These are phyloP conservation scores for Xerocomellus amylosporus DNA, from an alignment of 768 basidiomycete species.

Conservation along the genomic window DNA sequence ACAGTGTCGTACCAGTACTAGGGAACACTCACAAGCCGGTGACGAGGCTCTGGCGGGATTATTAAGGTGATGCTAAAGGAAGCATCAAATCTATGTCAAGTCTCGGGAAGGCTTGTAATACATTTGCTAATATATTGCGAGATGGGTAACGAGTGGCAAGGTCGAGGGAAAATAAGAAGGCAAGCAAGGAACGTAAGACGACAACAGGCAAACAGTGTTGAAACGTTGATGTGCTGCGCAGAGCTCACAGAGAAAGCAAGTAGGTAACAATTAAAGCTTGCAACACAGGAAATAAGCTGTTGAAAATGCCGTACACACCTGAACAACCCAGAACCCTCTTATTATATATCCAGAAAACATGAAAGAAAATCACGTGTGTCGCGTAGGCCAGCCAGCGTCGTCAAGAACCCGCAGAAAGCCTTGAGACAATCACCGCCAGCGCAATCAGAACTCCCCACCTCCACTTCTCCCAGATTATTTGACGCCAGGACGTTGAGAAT, in stretches of 20 bases:
- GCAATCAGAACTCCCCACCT: slow-evolving; percentile 77
- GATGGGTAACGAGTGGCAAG: slow-evolving; percentile 20
- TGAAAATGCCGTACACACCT: slow-evolving; percentile 18
- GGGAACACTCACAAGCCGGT: slow-evolving; percentile 40
- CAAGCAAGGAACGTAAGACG: slow-evolving; percentile 4
- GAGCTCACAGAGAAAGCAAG: slow-evolving; percentile 10
- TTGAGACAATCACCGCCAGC: slow-evolving; percentile 73
- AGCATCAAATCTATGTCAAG: slow-evolving; percentile 3
- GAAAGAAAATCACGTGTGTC: slow-evolving; percentile 5
- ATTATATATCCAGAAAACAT: slow-evolving; percentile 16
- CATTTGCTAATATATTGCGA: slow-evolving; percentile 26
- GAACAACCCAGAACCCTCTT: slow-evolving; percentile 14
- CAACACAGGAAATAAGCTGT: slow-evolving; percentile 16
- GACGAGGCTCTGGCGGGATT: slow-evolving; percentile 48
- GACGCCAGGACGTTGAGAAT: slow-evolving; percentile 61
- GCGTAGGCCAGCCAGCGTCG: background rate
- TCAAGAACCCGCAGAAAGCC: slow-evolving; percentile 56
- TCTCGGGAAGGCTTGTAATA: slow-evolving; percentile 19
- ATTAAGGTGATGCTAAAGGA: background rate
- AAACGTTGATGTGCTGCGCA: slow-evolving; percentile 6
- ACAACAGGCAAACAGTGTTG: slow-evolving; percentile 10
- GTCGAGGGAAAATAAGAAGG: slow-evolving; percentile 7
- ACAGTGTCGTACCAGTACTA: slow-evolving; percentile 41
- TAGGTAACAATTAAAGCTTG: slow-evolving; percentile 11
- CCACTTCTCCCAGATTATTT: slow-evolving; percentile 81